A percentile compares a stretch with the other conserved stretches of the same genome.
These are phyloP conservation scores for Ochetophila trinervis DNA, from an alignment of 306 rosid species.

Conservation along the genomic window DNA sequence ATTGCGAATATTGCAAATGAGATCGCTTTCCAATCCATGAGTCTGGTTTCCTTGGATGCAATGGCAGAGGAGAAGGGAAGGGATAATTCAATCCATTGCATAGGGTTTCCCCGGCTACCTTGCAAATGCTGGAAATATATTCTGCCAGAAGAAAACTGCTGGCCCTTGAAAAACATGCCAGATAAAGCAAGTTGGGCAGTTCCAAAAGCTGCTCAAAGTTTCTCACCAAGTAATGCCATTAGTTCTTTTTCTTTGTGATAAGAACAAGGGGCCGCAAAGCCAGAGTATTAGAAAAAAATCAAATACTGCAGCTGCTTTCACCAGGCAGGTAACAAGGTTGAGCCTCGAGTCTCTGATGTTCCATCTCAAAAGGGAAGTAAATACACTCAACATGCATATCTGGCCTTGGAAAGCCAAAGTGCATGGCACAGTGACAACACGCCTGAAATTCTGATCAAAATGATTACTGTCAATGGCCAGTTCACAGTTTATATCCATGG, in stretches of 20 bases:
- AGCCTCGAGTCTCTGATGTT: constrained; percentile 20
- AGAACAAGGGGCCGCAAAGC: constrained; percentile 10
- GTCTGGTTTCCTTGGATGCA: too few species aligned
- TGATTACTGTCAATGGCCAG: constrained; percentile 21
- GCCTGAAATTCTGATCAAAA: constrained; percentile 18
- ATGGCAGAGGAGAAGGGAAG: too few species aligned
- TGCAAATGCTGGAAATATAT: too few species aligned
- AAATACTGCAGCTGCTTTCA: constrained; percentile 24
- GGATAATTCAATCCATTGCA: too few species aligned
- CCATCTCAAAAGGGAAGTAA: constrained; percentile 16
- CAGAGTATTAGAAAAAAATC: constrained; percentile 15
- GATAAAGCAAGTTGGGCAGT: constrained; percentile 10
- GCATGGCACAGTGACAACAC: constrained; percentile 7
- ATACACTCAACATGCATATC: constrained; percentile 3
- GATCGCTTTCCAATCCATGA: too few species aligned
- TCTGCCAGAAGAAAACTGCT: too few species aligned
- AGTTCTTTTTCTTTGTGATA: not conserved
- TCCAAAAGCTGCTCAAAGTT: constrained; percentile 9
- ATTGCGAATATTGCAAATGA: too few species aligned
- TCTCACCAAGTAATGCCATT: constrained; percentile 6
- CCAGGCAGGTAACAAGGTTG: constrained; percentile 16
- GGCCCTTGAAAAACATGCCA: constrained; percentile 3
- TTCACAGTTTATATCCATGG: constrained; percentile 82
- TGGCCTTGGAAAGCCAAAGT: constrained; percentile 15
- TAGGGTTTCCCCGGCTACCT: too few species aligned